Evolutionary conservation across 2,329 filamentous ascomycete species (phyloP), one percentile per base, ranked within the genome.

Genomic region (Alternaria longipes): DNA sequence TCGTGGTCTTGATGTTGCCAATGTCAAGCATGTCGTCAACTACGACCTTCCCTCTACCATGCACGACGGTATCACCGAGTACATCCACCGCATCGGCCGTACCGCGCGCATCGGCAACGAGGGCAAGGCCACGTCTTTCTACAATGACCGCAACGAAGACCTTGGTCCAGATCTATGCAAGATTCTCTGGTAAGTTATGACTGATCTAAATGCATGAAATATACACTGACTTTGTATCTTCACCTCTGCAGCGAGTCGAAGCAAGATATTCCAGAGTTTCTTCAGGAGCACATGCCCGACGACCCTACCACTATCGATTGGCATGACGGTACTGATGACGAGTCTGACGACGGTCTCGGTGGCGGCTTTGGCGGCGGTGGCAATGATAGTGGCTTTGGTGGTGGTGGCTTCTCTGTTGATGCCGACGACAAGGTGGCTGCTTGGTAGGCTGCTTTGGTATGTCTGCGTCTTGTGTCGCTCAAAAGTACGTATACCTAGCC

Each of bases 31-130:
- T 66, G 91, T 99, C 62, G 90, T 99, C 84, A 98, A 99, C 81
- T 98, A 89, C 70, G 94, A 98, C 63, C 83, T 98, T 2, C 94
- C 94, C 0, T 88, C 84, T 5, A 80, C 84, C 44, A 83, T 88
- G 1, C 86, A 94, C 69, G 93, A 93, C n/a, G 94, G 94, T 2
- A 97, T 97, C 57, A 89, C 92, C 50, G 95, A 98, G 77, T 99
- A 98, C 71, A 89, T 91, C 26, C 95, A 99, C 75, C 92, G 95
- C 12, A 98, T 98, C 75, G 95, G 95, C 64, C 94, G 95, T 62
- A 99, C 95, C 68, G 95, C 92, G 56, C 92, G 95, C 54, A 97
- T 97, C 74, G 95, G 95, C 3, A 91, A 97, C 68, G 85, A 86
- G 45, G 95, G 95, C 18, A 81, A 93, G 5, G 94, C 95, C 0